Conservation (phyloP, 257 asterid species). For the Echium plantagineum region DNA sequence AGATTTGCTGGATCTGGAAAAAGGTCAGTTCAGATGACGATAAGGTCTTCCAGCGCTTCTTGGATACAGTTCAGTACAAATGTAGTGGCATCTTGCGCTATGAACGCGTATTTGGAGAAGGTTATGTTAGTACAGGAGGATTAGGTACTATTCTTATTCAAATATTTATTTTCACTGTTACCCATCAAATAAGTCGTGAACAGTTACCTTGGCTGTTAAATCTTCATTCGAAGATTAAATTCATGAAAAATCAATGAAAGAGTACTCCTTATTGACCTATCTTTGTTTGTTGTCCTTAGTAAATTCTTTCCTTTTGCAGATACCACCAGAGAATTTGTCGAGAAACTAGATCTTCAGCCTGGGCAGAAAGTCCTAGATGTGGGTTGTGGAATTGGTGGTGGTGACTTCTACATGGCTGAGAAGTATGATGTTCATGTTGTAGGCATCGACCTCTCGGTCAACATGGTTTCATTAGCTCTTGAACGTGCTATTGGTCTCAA, state of each 20-base stretch:
- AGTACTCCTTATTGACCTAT: neutral
- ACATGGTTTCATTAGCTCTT: constrained; percentile 93
- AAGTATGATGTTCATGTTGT: constrained; percentile 78
- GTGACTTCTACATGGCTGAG: constrained; percentile 97
- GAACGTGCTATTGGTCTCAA: constrained; percentile 84
- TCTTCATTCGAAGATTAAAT: too few relatives aligned
- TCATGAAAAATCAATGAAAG: neutral
- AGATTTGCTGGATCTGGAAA: constrained; percentile 97
- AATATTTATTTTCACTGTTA: neutral
- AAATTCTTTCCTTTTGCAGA: constrained; percentile 37
- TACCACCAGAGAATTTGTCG: constrained; percentile 80
- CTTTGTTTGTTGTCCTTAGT: constrained; percentile 3
- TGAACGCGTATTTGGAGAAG: constrained; percentile 89
- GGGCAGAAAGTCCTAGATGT: constrained; percentile 92
- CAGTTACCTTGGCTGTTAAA: neutral
- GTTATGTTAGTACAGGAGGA: constrained; percentile 98
- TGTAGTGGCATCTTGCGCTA: constrained; percentile 80
- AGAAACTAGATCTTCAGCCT: constrained; percentile 64
- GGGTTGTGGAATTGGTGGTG: constrained; percentile 99
- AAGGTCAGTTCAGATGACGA: constrained; percentile 70
- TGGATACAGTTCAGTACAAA: constrained; percentile 88
- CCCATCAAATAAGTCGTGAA: neutral
- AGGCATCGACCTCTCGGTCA: constrained; percentile 83
- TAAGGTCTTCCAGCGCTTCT: constrained; percentile 73
- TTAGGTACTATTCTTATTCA: constrained; percentile 37